These are phyloP conservation scores for Termitomyces sp. DNA, from an alignment of 768 basidiomycete genomes.

Conservation along the genomic window DNA sequence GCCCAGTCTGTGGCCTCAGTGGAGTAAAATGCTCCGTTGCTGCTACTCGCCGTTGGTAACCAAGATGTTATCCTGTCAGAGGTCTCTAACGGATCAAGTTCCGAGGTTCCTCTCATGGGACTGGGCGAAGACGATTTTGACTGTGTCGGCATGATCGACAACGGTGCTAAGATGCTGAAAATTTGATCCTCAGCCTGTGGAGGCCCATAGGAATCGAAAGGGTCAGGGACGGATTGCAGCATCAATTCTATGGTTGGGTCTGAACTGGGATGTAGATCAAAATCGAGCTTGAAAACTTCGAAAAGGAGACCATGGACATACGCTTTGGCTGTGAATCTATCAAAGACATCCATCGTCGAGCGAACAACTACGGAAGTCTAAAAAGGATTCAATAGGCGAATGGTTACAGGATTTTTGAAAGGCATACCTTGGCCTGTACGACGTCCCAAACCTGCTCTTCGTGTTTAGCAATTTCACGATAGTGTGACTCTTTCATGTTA, in stretches of 20 bases:
- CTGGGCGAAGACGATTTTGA: slow-evolving; percentile 57
- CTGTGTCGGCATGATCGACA: slow-evolving; percentile 62
- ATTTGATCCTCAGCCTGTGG: slow-evolving; percentile 87
- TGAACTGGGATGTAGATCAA: slow-evolving; percentile 39
- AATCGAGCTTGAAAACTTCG: background rate
- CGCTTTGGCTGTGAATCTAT: slow-evolving; percentile 82
- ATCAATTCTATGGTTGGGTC: slow-evolving; percentile 90
- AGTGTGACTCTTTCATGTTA: slow-evolving; percentile 77
- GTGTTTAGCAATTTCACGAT: slow-evolving; percentile 84
- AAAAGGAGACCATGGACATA: slow-evolving; percentile 33
- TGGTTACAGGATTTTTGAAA: background rate
- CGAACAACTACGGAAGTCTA: slow-evolving; percentile 80
- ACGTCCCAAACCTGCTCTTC: slow-evolving; percentile 96
- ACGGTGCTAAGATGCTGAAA: slow-evolving; percentile 86
- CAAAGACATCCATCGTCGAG: slow-evolving; percentile 89
- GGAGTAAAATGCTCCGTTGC: slow-evolving; percentile 38
- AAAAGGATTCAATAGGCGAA: slow-evolving; percentile 7
- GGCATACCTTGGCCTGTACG: slow-evolving; percentile 72
- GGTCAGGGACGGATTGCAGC: slow-evolving; percentile 85
- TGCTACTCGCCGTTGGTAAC: slow-evolving; percentile 39
- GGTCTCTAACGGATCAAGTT: slow-evolving; percentile 28
- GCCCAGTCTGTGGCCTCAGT: slow-evolving; percentile 56
- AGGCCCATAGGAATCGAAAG: slow-evolving; percentile 89
- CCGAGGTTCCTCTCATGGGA: slow-evolving; percentile 47
- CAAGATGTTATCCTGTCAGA: slow-evolving; percentile 37